Conservation (phyloP, 2,329 filamentous ascomycete species). For the Arthroderma uncinatum region DNA sequence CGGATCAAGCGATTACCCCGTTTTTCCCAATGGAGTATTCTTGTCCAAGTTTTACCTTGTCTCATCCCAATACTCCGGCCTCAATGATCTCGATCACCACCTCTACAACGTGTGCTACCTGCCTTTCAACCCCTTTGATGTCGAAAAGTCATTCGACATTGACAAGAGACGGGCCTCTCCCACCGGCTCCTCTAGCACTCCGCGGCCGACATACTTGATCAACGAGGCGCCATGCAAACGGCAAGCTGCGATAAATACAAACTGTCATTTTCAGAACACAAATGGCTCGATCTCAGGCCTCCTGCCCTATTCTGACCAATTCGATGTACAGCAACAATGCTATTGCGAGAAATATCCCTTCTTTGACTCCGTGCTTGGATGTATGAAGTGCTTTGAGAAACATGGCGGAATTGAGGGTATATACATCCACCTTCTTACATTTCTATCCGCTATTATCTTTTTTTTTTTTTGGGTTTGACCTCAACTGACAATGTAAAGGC, state of each 20-base stretch:
- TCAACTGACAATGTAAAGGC: neutral
- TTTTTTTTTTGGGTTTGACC: neutral
- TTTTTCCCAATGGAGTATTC: neutral
- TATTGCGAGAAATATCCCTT: slow-evolving; percentile 6
- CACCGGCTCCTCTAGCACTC: neutral
- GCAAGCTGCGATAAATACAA: neutral
- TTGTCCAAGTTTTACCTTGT: neutral
- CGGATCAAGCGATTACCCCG: neutral
- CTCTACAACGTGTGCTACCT: slow-evolving; percentile 1
- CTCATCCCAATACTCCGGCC: neutral
- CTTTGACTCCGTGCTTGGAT: slow-evolving; percentile 3
- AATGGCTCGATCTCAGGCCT: slow-evolving; percentile 2
- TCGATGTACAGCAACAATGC: slow-evolving; percentile 4
- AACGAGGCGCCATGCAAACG: neutral
- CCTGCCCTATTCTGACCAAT: neutral
- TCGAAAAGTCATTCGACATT: neutral
- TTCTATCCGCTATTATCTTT: neutral
- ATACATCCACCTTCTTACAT: neutral
- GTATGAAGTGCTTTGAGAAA: slow-evolving; percentile 6
- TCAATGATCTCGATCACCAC: neutral
- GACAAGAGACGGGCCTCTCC: neutral
- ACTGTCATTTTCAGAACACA: neutral
- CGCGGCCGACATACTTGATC: neutral
- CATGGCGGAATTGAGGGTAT: slow-evolving; percentile 6
- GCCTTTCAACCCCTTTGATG: neutral